Evolutionary conservation across 2,329 filamentous ascomycete genomes (phyloP).

Genomic region (Diaporthe longicolla): DNA sequence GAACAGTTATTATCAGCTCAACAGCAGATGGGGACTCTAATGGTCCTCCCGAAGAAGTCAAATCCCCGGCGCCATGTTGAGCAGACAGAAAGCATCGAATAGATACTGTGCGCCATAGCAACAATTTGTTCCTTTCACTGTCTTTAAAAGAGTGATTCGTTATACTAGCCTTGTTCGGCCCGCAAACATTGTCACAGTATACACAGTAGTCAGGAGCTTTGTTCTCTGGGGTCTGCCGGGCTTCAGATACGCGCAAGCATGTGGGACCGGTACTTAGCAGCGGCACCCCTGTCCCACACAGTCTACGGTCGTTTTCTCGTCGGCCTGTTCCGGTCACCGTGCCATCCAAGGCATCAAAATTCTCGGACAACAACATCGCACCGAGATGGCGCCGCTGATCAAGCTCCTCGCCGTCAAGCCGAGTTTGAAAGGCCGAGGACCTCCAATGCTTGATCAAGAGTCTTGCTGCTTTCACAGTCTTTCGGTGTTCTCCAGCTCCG

Average conservation of each 20-base stretch:
- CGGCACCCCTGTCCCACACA: constrained; percentile 8
- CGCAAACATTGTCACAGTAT: no score
- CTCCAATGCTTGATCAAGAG: no score
- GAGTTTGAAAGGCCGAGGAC: neutral
- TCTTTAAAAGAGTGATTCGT: no score
- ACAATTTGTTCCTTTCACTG: no score
- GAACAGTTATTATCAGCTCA: neutral
- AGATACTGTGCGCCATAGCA: no score
- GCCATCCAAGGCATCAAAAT: neutral
- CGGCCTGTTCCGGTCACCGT: neutral
- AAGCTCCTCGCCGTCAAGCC: neutral
- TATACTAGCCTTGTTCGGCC: neutral
- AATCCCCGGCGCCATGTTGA: no score
- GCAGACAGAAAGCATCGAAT: no score
- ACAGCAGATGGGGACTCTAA: neutral
- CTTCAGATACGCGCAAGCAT: constrained; percentile 13
- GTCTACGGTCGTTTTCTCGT: neutral
- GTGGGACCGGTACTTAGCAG: neutral
- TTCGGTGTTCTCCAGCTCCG: neutral
- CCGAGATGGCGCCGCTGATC: neutral
- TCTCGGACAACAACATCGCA: neutral
- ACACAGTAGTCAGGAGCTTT: neutral
- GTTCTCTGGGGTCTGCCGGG: neutral
- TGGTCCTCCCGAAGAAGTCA: no score
- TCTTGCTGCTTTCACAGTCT: neutral